These are phyloP conservation scores for Endoconidiophora polonica DNA, from an alignment of 2,329 filamentous ascomycete species.

Conservation along the genomic window DNA sequence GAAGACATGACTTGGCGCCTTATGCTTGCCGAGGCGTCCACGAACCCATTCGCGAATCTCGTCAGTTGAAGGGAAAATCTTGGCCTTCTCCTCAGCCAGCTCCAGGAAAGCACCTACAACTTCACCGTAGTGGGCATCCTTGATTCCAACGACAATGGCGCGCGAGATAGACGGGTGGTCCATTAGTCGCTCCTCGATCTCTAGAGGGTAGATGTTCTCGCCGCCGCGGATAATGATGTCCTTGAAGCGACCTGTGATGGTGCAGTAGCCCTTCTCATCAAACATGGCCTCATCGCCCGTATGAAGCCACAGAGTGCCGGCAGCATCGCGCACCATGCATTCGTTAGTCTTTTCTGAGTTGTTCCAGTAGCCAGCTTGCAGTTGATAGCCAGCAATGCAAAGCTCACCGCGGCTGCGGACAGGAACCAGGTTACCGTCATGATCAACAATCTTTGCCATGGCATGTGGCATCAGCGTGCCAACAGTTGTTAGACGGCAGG, in stretches of 20 bases:
- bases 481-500: slow-evolving; percentile 51
- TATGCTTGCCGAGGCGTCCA: slow-evolving; percentile 45
- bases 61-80: slow-evolving; percentile 27
- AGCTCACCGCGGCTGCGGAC: slow-evolving; percentile 55
- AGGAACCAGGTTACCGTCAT: slow-evolving; percentile 46
- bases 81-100: slow-evolving; percentile 18
- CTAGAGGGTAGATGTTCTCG: slow-evolving; percentile 58
- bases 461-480: slow-evolving; percentile 62
- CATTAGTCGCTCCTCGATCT: slow-evolving; percentile 58
- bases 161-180: slow-evolving; percentile 43
- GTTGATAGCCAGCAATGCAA: slow-evolving; percentile 61
- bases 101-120: slow-evolving; percentile 51
- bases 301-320: slow-evolving; percentile 42
- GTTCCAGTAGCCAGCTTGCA: slow-evolving; percentile 51
- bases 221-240: slow-evolving; percentile 66
- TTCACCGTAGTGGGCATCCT: slow-evolving; percentile 56
- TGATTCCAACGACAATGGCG: slow-evolving; percentile 55
- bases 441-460: slow-evolving; percentile 60
- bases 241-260: slow-evolving; percentile 61
- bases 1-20: slow-evolving; percentile 58
- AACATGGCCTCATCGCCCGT: slow-evolving; percentile 56
- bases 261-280: slow-evolving; percentile 52
- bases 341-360: slow-evolving; percentile 59
- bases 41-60: slow-evolving; percentile 48
- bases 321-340: slow-evolving; percentile 35